Evolutionary conservation across 2,329 filamentous ascomycete genomes (phyloP), one percentile per base, ranked within the genome.

Genomic region (Aspergillus candidus): DNA sequence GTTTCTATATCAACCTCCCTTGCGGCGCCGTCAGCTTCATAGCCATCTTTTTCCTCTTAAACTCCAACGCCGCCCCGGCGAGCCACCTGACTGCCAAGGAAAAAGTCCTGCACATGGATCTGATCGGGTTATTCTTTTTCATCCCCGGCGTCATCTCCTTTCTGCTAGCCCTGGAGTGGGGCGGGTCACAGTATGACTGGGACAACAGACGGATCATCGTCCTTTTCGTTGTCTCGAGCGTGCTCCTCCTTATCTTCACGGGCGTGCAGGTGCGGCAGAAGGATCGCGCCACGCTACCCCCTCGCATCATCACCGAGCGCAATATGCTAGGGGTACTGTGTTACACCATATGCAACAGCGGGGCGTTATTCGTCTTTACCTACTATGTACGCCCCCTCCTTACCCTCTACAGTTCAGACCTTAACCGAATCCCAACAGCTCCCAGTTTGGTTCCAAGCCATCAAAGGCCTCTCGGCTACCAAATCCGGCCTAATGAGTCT

Each of bases 31-130:
- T 65, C 6, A 57, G 61, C 6, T 66, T 75, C 55, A 37, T 64
- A 42, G 68, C 74, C 35, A 70, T 77, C 54, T 54, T 73, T 54
- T 58, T 77, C 52, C 68, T 72, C 54, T 67, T 77, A 35, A 12
- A 68, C 33, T 66, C 73, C 43, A 62, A 60, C 56, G 65, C 56
- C 32, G 10, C 34, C 32, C 8, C 47, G 46, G 27, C 65, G 10
- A 10, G 35, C 31, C 7, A 67, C 37, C 54, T 62, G 10, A 17
- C 3, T 49, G 60, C 33, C 45, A 48, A 29, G 52, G 52, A 43
- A 46, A 58, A 38, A 50, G 66, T 53, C 53, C 65, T 32, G 2
- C 34, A 27, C 22, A 53, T 68, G 12, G 66, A 69, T 48, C 55
- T 60, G 10, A 43, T 65, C n/a, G 66, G 66, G 6, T 60, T 49